These are phyloP conservation scores for Psilocybe cubensis DNA, from an alignment of 768 basidiomycete species.

Conservation along the genomic window DNA sequence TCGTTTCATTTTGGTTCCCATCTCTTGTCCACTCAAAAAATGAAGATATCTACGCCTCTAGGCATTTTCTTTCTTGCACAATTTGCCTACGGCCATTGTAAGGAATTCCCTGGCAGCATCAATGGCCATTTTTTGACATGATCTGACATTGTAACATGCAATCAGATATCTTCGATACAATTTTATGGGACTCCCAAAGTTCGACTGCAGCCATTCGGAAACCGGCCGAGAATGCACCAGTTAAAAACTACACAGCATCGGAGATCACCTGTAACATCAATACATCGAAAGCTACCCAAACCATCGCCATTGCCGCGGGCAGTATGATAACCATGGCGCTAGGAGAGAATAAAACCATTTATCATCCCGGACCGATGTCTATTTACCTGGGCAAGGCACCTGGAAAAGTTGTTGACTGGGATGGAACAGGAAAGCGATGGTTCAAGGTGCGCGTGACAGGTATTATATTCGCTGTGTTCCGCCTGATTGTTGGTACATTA, in stretches of 20 bases:
- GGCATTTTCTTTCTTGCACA: not conserved
- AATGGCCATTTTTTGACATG: not conserved
- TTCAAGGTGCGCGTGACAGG: slow-evolving; percentile 44
- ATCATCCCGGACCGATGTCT: slow-evolving; percentile 44
- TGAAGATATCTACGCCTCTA: not conserved
- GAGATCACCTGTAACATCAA: slow-evolving; percentile 38
- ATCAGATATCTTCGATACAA: slow-evolving; percentile 31
- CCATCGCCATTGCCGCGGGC: slow-evolving; percentile 39
- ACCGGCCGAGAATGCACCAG: slow-evolving; percentile 32
- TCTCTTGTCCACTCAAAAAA: too few relatives aligned
- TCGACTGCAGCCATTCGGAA: slow-evolving; percentile 31
- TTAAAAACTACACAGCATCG: slow-evolving; percentile 25
- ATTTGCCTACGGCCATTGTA: not conserved
- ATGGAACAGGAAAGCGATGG: slow-evolving; percentile 50
- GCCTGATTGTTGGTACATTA: not conserved
- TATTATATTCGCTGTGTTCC: not conserved
- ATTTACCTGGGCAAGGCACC: slow-evolving; percentile 52
- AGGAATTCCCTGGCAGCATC: not conserved
- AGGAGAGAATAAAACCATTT: slow-evolving; percentile 34
- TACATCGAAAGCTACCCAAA: slow-evolving; percentile 32
- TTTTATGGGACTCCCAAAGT: slow-evolving; percentile 25
- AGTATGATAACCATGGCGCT: slow-evolving; percentile 36
- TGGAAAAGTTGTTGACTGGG: slow-evolving; percentile 38
- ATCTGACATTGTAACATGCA: not conserved
- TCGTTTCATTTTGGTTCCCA: too few relatives aligned